phyloP scores from a whole-genome alignment of 164 flowering plant genomes.

The Pachysandra terminalis region DNA sequence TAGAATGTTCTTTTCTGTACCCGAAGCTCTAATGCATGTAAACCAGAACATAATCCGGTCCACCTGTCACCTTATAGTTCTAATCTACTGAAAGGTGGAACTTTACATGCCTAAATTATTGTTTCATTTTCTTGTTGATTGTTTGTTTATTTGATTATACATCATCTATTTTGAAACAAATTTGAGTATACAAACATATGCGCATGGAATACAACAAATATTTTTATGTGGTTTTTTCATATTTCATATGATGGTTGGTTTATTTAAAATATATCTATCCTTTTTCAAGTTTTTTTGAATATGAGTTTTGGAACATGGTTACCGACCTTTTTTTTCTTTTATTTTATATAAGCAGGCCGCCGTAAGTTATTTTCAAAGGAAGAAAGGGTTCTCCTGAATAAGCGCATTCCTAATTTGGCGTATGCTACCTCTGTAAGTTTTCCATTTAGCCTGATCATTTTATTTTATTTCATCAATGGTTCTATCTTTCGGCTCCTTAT shows the following conservation, averaged over 20 bases:
- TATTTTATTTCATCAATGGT: neutral
- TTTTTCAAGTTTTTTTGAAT: neutral
- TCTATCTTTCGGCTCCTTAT: neutral
- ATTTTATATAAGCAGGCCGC: slow-evolving; percentile 24
- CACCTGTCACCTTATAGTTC: no score
- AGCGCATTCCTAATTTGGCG: slow-evolving; percentile 55
- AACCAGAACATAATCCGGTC: no score
- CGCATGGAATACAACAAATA: neutral
- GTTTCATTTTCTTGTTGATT: no score
- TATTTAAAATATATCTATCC: neutral
- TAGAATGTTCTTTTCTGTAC: no score
- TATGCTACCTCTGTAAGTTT: slow-evolving; percentile 82
- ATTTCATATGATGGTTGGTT: neutral
- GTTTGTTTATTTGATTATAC: no score
- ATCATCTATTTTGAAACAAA: no score
- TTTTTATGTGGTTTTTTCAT: neutral
- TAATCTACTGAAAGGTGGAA: no score
- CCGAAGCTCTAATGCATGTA: no score
- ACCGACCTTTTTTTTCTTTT: slow-evolving; percentile 1
- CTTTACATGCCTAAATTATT: no score
- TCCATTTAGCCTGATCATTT: slow-evolving; percentile 4
- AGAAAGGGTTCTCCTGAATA: slow-evolving; percentile 71
- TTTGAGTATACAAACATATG: neutral
- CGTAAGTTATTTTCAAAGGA: slow-evolving; percentile 79
- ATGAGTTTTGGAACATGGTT: neutral